Base-by-base conservation (phyloP, 2,329 filamentous ascomycete species). In the Penicillium sp. region DNA sequence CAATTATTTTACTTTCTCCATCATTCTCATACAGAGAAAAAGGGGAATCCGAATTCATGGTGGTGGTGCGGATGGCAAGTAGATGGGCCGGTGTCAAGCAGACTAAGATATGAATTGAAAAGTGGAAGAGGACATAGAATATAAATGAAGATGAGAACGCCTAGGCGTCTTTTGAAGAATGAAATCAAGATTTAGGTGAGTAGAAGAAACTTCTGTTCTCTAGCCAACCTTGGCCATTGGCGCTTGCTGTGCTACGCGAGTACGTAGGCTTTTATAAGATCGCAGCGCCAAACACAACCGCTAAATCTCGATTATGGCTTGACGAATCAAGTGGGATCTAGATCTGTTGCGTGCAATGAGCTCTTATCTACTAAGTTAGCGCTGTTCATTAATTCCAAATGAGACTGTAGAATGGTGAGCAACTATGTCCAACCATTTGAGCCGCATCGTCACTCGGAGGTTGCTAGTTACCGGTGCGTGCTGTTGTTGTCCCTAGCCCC, bases 21-120 rank as follows among this genome's bases (percentile, higher is more conserved):
- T 51, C 16, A 18, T 49, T 40, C 21, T 9, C 55, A 33, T 23
- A 38, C 21, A 49, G 18, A 30, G 43, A 52, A 30, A 42, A 42
- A 18, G 45, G 3, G 20, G 45, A 21, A 24, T 47, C 48, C 49
- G 21, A 42, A 42, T 51, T 16, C 55, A 57, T 57, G 18, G 45
- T 24, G 9, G 18, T 20, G 5, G 20, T 21, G 18, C 7, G n/a
- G 35, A 6, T 40, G 16, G 43, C 33, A 38, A 24, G 23, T 26
- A 47, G 9, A 46, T 30, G 40, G 40, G 2, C 40, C 2, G 40
- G 40, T n/a, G 18, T 21, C 40, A 18, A 43, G 40, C 40, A 43
- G 8, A 2, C 40, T 12, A 21, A 43, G 18, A 23, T 11, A 9
- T 21, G 9, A 23, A 43, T 2, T 23, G 40, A 43, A 23, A 43